Evolutionary conservation across 2,329 filamentous ascomycete species (phyloP), one percentile per base, ranked within the genome.

Genomic region (Cladosporium sp.): DNA sequence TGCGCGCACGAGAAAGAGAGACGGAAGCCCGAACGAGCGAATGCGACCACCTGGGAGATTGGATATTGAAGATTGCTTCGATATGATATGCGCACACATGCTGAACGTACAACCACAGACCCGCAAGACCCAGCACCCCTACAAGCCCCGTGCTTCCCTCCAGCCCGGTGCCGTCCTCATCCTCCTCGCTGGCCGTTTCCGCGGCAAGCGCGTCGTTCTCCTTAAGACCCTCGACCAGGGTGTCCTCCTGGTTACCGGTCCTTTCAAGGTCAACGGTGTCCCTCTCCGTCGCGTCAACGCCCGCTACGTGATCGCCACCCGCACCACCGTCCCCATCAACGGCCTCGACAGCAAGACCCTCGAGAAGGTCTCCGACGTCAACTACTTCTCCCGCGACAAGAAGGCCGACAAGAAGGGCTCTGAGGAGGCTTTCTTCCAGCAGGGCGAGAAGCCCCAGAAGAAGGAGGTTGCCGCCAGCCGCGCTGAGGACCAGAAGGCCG

Each of bases 261-360:
- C 95, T 81, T 99, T 98, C 91, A 99, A 98, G 91, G 91, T 99
- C 86, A 99, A 99, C 87, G 95, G 95, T 83, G 95, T 99, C 74
- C 95, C 95, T 76, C 90, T 99, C 79, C 91, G 95, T 85, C 89
- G 86, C 83, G 91, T 96, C 81, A 96, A 96, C 86, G 86, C 92
- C 81, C 90, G 91, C 84, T 96, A 95, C 84, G 92, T 96, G 80
- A 96, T 96, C 81, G 92, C 91, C 79, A 96, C 92, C 78, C 92
- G 90, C 77, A 89, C 89, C 80, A 91, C 90, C 84, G 87, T 96
- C 79, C 90, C 94, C 81, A 83, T 99, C 78, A 85, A 86, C 73
- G 92, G 92, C 78, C 84, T 99, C 76, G 94, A 98, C 84, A 77
- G 80, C 73, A 79, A 80, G 76, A 82, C 83, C 67, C 78, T 91